Base-by-base conservation (phyloP, 345 rosid species). In the Clausena lansium region DNA sequence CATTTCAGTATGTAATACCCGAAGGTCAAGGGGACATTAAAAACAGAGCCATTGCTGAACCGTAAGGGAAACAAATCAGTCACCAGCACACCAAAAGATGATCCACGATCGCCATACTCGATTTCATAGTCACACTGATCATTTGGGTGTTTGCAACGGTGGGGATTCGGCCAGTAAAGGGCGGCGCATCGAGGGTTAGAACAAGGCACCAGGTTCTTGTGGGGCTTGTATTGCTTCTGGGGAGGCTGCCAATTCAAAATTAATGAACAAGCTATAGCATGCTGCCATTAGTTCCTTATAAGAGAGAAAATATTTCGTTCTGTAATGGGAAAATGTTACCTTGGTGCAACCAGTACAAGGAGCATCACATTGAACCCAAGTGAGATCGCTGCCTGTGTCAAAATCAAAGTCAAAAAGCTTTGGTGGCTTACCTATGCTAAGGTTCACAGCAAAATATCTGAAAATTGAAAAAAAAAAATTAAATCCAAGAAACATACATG, bases 341-440 rank as follows among this genome's bases (percentile, higher is more conserved):
- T 64, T 64, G 39, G 71, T 67, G 52, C 54, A 38, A 0, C 71
- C 30, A 4, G 19, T 22, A 67, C 71, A 38, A 11, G 71, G 71
- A n/a, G 54, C 71, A 39, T 67, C 52, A 6, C 71, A 67, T 67
- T 67, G 70, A 14, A 67, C 52, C 71, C 71, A 67, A 67, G 71
- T 38, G 30, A 67, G 20, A 36, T 67, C 71, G 39, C 71, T 67
- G 28, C 52, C 52, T 5, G 71, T 67, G 50, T 67, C 71, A 67
- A 67, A 36, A 24, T 67, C 52, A 0, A 67, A 67, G 27, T 38
- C 54, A 67, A 67, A 67, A 38, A 9, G 52, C 24, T 67, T 67
- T 1, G 32, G 19, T 9, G 71, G 71, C 13, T 67, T 67, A 0
- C 52, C 71, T 22, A 67, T 24, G 30, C 4, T 5, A 4, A 67